phyloP scores from a whole-genome alignment of 345 rosid species.

The Kernera saxatilis region DNA sequence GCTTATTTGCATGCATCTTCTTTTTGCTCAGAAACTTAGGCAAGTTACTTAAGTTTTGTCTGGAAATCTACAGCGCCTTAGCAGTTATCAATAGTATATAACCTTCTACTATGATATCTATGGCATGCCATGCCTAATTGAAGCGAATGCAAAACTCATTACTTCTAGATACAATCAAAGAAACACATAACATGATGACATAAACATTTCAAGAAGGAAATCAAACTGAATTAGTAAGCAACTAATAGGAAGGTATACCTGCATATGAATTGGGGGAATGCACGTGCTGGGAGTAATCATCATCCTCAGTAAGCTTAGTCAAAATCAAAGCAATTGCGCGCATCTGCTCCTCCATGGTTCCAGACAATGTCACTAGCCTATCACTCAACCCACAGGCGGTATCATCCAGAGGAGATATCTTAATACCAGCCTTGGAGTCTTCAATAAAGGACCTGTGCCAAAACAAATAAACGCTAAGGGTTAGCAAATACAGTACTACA shows the following conservation, averaged over 20 bases:
- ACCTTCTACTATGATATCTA: background rate
- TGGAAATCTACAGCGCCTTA: background rate
- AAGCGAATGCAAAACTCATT: background rate
- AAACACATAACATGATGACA: background rate
- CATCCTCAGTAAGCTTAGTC: background rate
- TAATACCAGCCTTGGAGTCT: background rate
- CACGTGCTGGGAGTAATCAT: background rate
- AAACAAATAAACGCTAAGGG: background rate
- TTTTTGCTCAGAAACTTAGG: background rate
- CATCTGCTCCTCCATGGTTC: slow-evolving; percentile 7
- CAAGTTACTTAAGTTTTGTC: background rate
- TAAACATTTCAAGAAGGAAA: background rate
- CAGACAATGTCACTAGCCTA: slow-evolving; percentile 4
- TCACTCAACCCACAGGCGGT: background rate
- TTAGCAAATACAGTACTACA: background rate
- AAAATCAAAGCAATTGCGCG: slow-evolving; percentile 1
- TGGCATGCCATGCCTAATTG: background rate
- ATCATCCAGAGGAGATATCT: slow-evolving; percentile 3
- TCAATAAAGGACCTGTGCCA: background rate
- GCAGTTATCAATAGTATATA: background rate
- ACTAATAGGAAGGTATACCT: background rate
- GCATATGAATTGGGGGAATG: background rate
- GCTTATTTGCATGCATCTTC: no score
- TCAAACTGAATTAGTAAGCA: background rate
- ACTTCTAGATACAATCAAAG: background rate